These are phyloP conservation scores for Halenospora varia DNA, from an alignment of 495 filamentous ascomycete genomes.

Conservation along the genomic window DNA sequence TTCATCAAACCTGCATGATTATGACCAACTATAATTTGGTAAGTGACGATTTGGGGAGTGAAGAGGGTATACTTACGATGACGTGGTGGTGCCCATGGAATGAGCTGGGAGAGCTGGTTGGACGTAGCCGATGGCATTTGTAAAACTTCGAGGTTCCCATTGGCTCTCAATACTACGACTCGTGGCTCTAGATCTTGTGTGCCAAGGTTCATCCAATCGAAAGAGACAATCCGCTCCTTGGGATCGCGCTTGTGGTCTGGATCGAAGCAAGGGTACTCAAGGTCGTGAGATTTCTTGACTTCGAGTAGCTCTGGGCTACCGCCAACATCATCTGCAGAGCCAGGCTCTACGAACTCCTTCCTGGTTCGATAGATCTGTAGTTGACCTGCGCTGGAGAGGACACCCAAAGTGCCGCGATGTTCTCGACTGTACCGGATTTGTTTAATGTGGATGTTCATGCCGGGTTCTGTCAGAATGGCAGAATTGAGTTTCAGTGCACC, in stretches of 20 bases:
- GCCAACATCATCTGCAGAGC: conserved; percentile 30
- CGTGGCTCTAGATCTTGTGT: conserved; percentile 57
- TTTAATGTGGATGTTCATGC: conserved; percentile 55
- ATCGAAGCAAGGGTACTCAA: conserved; percentile 45
- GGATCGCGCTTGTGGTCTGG: conserved; percentile 39
- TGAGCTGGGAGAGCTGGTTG: conserved; percentile 42
- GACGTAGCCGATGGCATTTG: conserved; percentile 55
- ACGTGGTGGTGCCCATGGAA: conserved; percentile 30
- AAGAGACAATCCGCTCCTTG: conserved; percentile 69
- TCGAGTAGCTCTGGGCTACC: conserved; percentile 48
- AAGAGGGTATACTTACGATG: conserved; percentile 5
- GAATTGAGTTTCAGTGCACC: conserved; percentile 63
- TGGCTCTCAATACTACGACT: conserved; percentile 63
- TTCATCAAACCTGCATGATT: conserved; percentile 42
- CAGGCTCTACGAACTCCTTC: conserved; percentile 51
- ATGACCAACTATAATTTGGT: conserved; percentile 33
- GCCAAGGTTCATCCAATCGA: conserved; percentile 75
- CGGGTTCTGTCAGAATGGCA: conserved; percentile 53
- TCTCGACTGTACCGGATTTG: conserved; percentile 77
- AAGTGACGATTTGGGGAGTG: conserved; percentile 7
- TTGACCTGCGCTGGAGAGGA: conserved; percentile 75
- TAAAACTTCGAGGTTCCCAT: conserved; percentile 62
- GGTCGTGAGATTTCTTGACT: conserved; percentile 45
- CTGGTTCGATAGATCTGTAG: conserved; percentile 69
- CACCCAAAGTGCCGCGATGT: conserved; percentile 66